Base-by-base conservation (phyloP, 225 moss, liverwort and hornwort species). In the Polytrichum formosum region DNA sequence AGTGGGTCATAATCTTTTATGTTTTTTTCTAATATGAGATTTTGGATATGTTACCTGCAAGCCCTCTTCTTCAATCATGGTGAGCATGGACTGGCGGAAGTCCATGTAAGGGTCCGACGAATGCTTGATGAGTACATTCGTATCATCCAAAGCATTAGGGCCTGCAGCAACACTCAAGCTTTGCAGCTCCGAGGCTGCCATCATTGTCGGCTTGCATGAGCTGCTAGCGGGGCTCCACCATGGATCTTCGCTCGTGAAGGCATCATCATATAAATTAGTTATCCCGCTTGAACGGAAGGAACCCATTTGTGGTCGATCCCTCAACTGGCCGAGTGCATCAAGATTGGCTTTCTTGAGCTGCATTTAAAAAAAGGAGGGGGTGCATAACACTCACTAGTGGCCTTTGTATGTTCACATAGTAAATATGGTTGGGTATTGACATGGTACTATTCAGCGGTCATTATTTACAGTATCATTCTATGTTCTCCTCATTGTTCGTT, bases 21-120 rank as follows among this genome's bases (percentile, higher is more conserved):
- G 10, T 13, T 13, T 46, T 13, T 46, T 46, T 46, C n/a, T 8
- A 4, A 46, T 46, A 46, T 3, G 10, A 46, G 13, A n/a, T 61
- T 21, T 22, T 21, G 60, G 21, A 61, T 7, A n/a, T 1, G 26
- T 10, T 26, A 87, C 84, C 73, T 82, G 81, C 6, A 87, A 25
- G 56, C 81, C 64, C 70, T 87, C 84, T 70, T 84, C 87, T 64
- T 79, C 79, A 54, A 87, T 87, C 81, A 84, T 84, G 5, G 64
- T 73, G 21, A 79, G 70, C 84, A 87, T 87, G 0, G 87, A 87
- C 0, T 25, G 37, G 0, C 4, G 67, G 68, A 87, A 87, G 59
- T 87, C 87, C 0, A 2, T 37, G 4, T 87, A 87, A 0, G 84
- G 87, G 5, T 87, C 5, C 0, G 55, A 73, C 1, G 87, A 87